These are phyloP conservation scores for Omphalotus guepiniiformis DNA, from an alignment of 768 basidiomycete genomes.

Conservation along the genomic window DNA sequence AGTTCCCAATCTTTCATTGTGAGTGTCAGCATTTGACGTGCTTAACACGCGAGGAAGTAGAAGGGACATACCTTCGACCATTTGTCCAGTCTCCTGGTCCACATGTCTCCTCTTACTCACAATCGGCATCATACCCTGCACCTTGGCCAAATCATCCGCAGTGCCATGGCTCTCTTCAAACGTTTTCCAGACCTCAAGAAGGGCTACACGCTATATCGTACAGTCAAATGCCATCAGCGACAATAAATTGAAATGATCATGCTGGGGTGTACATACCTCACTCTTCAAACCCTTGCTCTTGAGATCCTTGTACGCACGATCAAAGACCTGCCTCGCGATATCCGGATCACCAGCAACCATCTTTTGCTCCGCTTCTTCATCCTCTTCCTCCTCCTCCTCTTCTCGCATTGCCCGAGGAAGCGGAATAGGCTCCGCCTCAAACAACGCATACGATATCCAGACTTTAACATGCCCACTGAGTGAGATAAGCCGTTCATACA, in stretches of 20 bases:
- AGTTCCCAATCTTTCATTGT: slow-evolving; percentile 78
- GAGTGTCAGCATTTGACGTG: not conserved
- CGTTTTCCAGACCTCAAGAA: slow-evolving; percentile 93
- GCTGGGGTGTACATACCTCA: slow-evolving; percentile 53
- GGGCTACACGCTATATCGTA: slow-evolving; percentile 68
- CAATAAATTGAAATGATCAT: not conserved
- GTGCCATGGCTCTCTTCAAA: slow-evolving; percentile 85
- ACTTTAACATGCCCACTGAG: slow-evolving; percentile 94
- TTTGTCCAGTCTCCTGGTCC: slow-evolving; percentile 80
- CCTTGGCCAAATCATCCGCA: slow-evolving; percentile 69
- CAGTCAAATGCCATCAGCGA: slow-evolving; percentile 1
- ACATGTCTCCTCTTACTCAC: slow-evolving; percentile 81
- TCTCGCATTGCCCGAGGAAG: slow-evolving; percentile 60
- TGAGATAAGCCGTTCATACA: slow-evolving; percentile 85
- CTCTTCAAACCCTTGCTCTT: slow-evolving; percentile 78
- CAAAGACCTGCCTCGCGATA: slow-evolving; percentile 75
- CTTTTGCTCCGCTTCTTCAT: slow-evolving; percentile 55
- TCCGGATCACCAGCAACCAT: slow-evolving; percentile 68
- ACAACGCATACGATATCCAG: slow-evolving; percentile 93
- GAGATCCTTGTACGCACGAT: slow-evolving; percentile 84
- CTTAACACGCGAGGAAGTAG: not conserved
- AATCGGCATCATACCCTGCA: slow-evolving; percentile 91
- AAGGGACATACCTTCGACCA: slow-evolving; percentile 67
- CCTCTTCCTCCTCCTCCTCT: slow-evolving; percentile 72
- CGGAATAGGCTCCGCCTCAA: slow-evolving; percentile 79